These are phyloP conservation scores for Peronospora belbahrii DNA, from an alignment of 352 stramenopile species.

Conservation along the genomic window DNA sequence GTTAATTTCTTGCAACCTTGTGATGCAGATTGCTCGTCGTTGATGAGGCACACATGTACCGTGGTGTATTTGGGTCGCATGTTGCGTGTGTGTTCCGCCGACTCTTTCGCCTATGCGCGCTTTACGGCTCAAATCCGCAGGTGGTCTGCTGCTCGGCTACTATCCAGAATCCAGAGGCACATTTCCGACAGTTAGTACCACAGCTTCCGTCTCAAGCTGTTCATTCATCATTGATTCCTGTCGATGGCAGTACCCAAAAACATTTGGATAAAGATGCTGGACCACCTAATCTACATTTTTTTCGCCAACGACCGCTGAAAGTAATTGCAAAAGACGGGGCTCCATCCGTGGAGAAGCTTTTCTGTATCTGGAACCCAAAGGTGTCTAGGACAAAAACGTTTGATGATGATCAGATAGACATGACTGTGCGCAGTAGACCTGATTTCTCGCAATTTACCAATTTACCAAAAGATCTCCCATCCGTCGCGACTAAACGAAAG, in stretches of 20 bases:
- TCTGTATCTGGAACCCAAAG: constrained; percentile 94
- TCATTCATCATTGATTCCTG: background rate
- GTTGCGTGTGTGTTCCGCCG: constrained; percentile 86
- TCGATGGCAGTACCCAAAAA: background rate
- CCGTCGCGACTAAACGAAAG: constrained; percentile 10
- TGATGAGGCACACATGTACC: constrained; percentile 93
- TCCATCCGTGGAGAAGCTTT: constrained; percentile 87
- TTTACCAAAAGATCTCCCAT: background rate
- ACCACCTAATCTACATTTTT: constrained; percentile 52
- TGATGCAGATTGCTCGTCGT: constrained; percentile 56
- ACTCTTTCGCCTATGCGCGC: constrained; percentile 80
- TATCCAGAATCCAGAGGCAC: constrained; percentile 88
- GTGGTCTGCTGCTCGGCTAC: constrained; percentile 96
- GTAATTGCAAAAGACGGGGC: constrained; percentile 88
- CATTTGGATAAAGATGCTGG: background rate
- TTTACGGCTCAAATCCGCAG: constrained; percentile 74
- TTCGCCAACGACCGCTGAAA: constrained; percentile 38
- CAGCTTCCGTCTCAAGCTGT: constrained; percentile 22
- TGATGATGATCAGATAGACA: background rate
- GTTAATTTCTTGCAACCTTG: background rate
- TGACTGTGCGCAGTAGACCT: background rate
- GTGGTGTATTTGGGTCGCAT: constrained; percentile 79
- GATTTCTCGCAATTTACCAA: background rate
- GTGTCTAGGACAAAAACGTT: constrained; percentile 14
- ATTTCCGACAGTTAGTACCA: constrained; percentile 90